Evolutionary conservation across 768 basidiomycete species (phyloP).

Genomic region (Phanerochaete carnosa): DNA sequence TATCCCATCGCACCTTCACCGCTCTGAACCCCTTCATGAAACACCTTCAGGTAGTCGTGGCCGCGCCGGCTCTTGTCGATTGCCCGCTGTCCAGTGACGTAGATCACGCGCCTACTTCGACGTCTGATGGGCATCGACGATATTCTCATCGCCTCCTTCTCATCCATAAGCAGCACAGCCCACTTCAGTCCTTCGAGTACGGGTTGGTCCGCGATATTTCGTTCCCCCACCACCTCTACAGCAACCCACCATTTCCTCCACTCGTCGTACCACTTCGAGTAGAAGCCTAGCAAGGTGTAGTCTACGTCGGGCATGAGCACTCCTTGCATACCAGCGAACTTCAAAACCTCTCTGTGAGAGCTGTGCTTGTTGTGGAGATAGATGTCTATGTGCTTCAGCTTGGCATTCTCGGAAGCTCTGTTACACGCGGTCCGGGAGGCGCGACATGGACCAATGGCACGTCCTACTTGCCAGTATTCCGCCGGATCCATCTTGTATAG

Average conservation of each 20-base stretch:
- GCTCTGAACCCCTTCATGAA: no score
- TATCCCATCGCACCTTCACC: no score
- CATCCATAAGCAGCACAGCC: not conserved
- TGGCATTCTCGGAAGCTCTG: not conserved
- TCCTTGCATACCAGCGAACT: not conserved
- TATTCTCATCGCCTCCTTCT: not conserved
- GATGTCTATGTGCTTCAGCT: not conserved
- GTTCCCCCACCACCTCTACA: not conserved
- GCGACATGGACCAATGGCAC: not conserved
- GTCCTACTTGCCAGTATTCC: not conserved
- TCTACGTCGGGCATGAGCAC: not conserved
- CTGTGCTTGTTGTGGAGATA: not conserved
- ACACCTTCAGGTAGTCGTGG: no score
- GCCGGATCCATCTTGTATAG: not conserved
- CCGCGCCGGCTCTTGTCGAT: not conserved
- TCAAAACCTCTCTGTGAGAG: not conserved
- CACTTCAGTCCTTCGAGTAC: not conserved
- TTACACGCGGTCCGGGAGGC: not conserved
- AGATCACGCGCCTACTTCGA: not conserved
- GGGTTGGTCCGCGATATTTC: not conserved
- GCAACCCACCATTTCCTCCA: not conserved
- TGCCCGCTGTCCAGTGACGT: not conserved
- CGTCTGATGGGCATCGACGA: not conserved
- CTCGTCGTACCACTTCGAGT: not conserved
- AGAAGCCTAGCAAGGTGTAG: not conserved